Evolutionary conservation across 257 asterid species (phyloP).

Genomic region (Solanum etuberosum): DNA sequence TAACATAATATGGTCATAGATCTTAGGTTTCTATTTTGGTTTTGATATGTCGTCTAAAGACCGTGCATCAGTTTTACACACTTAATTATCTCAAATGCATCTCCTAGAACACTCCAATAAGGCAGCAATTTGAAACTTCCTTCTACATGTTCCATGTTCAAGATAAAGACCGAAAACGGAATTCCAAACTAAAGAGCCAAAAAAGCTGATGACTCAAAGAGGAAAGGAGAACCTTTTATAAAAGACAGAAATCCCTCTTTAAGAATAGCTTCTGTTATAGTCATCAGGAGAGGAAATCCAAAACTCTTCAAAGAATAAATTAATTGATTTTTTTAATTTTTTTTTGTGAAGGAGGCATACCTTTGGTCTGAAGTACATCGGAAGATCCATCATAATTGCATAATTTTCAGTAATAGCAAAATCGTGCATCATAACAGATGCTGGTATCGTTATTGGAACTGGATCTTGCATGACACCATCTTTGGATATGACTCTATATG

Average conservation of each 20-base stretch:
- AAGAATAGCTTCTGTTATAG: background rate
- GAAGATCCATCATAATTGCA: slow-evolving; percentile 91
- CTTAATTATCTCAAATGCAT: background rate
- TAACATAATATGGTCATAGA: too few relatives aligned
- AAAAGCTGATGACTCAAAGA: background rate
- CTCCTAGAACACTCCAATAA: background rate
- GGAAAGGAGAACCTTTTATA: background rate
- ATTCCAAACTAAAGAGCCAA: background rate
- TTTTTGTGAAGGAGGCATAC: slow-evolving; percentile 19
- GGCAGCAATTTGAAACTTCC: background rate
- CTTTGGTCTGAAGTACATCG: slow-evolving; percentile 73
- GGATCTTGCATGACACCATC: slow-evolving; percentile 92
- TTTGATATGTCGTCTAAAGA: background rate
- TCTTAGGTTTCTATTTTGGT: too few relatives aligned
- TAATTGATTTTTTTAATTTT: background rate
- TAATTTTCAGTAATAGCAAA: slow-evolving; percentile 96
- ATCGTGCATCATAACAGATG: slow-evolving; percentile 90
- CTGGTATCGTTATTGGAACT: slow-evolving; percentile 81
- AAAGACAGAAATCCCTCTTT: background rate
- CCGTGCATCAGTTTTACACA: background rate
- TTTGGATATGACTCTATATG: slow-evolving; percentile 85
- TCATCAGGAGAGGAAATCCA: background rate
- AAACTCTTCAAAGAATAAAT: background rate
- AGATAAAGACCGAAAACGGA: background rate
- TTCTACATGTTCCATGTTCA: background rate